phyloP scores from a whole-genome alignment of 176 grass and related monocot genomes.

The Neostapfia colusana region DNA sequence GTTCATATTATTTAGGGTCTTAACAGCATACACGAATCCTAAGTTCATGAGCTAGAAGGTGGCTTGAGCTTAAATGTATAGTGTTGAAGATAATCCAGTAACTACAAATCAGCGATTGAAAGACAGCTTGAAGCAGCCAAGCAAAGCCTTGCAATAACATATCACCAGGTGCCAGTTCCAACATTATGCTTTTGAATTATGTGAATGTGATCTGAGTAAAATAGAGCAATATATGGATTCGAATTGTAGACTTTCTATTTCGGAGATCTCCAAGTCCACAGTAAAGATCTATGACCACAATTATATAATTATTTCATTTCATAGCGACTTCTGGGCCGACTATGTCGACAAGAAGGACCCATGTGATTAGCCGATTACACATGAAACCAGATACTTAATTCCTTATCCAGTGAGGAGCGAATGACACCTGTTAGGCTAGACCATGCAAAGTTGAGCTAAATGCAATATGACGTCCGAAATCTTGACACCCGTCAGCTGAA shows the following conservation, averaged over 20 bases:
- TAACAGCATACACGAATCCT: not conserved
- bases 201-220: not conserved
- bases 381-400: not conserved
- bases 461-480: not conserved
- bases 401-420: conserved; percentile 17
- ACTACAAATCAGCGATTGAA: not conserved
- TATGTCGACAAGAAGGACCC: no score
- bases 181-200: not conserved
- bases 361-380: conserved; percentile 22
- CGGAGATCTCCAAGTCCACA: not conserved
- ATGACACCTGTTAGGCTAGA: conserved; percentile 45
- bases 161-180: not conserved
- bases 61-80: not conserved
- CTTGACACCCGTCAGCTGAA: conserved; percentile 33
- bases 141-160: not conserved
- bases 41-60: not conserved
- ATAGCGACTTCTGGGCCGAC: no score
- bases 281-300: not conserved
- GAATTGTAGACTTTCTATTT: not conserved
- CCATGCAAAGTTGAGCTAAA: conserved; percentile 36
- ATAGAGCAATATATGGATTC: not conserved
- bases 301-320: not conserved
- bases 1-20: not conserved
- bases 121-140: not conserved
- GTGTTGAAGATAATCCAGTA: no score